phyloP scores from a whole-genome alignment of 169 alveolate species.

The Plasmodium chabaudi region DNA sequence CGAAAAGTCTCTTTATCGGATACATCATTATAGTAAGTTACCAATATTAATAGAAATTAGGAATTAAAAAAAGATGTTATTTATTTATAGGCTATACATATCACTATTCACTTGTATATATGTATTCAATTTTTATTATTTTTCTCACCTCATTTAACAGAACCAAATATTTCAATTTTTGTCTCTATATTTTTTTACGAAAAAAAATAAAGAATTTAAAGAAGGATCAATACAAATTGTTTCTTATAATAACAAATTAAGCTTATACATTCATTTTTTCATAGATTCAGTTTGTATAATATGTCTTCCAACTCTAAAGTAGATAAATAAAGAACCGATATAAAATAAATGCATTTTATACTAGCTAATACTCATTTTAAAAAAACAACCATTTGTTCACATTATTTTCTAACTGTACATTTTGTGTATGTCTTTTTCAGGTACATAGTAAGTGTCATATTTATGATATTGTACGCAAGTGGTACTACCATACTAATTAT shows the following conservation, averaged over 20 bases:
- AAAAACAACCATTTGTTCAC: background rate
- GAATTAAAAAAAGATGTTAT: background rate
- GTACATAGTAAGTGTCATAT: slow-evolving; percentile 13
- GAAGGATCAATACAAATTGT: background rate
- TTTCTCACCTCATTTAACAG: background rate
- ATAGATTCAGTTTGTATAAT: slow-evolving; percentile 61
- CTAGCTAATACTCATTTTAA: background rate
- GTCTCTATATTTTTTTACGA: slow-evolving; percentile 57
- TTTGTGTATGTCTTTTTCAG: slow-evolving; percentile 15
- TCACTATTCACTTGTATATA: background rate
- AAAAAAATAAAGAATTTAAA: slow-evolving; percentile 20
- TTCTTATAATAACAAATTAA: slow-evolving; percentile 37
- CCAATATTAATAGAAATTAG: background rate
- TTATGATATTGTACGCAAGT: slow-evolving; percentile 21
- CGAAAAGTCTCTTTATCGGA: slow-evolving; percentile 39
- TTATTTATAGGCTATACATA: background rate
- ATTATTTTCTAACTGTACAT: background rate
- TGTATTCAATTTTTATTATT: background rate
- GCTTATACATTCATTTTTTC: slow-evolving; percentile 64
- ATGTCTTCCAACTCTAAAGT: slow-evolving; percentile 64
- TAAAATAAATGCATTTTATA: background rate
- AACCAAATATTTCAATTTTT: slow-evolving; percentile 64
- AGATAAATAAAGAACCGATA: background rate
- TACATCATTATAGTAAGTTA: slow-evolving; percentile 67
- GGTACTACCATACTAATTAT: slow-evolving; percentile 6